Base-by-base conservation (phyloP, 2,329 filamentous ascomycete species). In the Xylaria sp. region DNA sequence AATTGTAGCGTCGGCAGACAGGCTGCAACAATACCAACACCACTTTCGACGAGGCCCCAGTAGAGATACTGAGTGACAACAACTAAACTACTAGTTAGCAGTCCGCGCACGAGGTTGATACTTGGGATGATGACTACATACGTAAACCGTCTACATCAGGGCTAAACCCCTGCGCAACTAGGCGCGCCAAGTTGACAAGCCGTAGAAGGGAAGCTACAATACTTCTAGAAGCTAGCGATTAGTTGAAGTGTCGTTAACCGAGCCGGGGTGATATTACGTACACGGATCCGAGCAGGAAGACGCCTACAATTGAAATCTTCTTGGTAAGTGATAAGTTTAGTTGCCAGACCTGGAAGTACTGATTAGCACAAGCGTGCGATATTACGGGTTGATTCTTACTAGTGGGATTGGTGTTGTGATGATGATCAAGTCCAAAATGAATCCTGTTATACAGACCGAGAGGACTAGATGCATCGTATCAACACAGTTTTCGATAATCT, bases 321-420 rank as follows among this genome's bases (percentile, higher is more conserved):
- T 56, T 66, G 5, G 25, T 18, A 4, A n/a, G 20, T 1, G 53
- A 56, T n/a, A 68, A 9, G 18, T 70, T 68, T 1, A 70, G 23
- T 20, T 36, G 43, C 68, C 65, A 70, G 10, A 68, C n/a, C 62
- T 70, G 8, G 15, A 39, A 39, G 13, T 6, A 15, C 4, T 6
- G 5, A 39, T 39, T 39, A 39, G 36, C 36, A 39, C 4, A 18
- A 15, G 4, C 15, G 15, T 5, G 18, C 7, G 4, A 1, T 15
- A 15, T 15, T 13, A 18, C 13, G 36, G 36, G 13, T 2, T 18
- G 8, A 9, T n/a, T 45, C n/a, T 45, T 65, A 74, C 73, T 52
- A 74, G n/a, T 28, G 71, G 72, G 10, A 74, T 63, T 9, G 73
- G 73, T 9, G 63, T 68, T 4, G 32, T 23, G 3, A 74, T 63